Conservation (phyloP, 2,329 filamentous ascomycete genomes). For the Hypomyces perniciosus region DNA sequence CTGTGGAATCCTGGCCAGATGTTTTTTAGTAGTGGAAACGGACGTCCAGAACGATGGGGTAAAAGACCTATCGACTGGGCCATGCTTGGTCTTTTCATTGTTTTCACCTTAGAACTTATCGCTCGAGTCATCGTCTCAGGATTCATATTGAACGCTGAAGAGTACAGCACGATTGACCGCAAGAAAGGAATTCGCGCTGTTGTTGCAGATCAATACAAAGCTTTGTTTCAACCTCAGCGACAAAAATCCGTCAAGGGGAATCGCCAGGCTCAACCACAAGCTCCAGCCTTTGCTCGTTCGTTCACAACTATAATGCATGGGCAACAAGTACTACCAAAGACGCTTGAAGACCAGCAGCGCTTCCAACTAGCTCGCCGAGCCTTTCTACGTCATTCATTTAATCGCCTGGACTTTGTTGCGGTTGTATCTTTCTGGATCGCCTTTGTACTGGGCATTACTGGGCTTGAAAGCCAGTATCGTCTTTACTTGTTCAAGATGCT, state of each 20-base stretch:
- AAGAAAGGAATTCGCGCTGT: constrained; percentile 68
- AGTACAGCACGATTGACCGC: constrained; percentile 87
- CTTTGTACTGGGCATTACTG: constrained; percentile 65
- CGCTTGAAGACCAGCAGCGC: constrained; percentile 70
- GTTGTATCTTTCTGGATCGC: constrained; percentile 94
- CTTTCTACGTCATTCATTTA: constrained; percentile 92
- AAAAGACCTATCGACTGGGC: constrained; percentile 67
- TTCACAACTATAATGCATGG: constrained; percentile 74
- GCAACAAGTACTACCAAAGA: constrained; percentile 51
- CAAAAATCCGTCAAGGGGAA: constrained; percentile 58
- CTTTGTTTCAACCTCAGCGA: constrained; percentile 75
- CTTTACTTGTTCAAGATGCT: constrained; percentile 94
- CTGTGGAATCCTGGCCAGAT: constrained; percentile 70
- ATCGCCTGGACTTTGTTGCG: constrained; percentile 88
- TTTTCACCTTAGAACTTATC: constrained; percentile 83
- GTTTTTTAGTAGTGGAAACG: constrained; percentile 58
- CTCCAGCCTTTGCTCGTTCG: constrained; percentile 65
- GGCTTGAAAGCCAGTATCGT: constrained; percentile 63
- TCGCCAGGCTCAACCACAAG: constrained; percentile 40
- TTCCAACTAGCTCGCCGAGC: constrained; percentile 82
- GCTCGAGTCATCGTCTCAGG: constrained; percentile 89
- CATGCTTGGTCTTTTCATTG: constrained; percentile 73
- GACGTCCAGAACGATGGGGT: constrained; percentile 61
- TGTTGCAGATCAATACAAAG: constrained; percentile 67
- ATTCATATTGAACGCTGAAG: constrained; percentile 79